A percentile compares a stretch with the other conserved stretches of the same genome.
These are phyloP conservation scores for Citeromyces hawaiiensis DNA, from an alignment of 1,139 yeast species.

Conservation along the genomic window DNA sequence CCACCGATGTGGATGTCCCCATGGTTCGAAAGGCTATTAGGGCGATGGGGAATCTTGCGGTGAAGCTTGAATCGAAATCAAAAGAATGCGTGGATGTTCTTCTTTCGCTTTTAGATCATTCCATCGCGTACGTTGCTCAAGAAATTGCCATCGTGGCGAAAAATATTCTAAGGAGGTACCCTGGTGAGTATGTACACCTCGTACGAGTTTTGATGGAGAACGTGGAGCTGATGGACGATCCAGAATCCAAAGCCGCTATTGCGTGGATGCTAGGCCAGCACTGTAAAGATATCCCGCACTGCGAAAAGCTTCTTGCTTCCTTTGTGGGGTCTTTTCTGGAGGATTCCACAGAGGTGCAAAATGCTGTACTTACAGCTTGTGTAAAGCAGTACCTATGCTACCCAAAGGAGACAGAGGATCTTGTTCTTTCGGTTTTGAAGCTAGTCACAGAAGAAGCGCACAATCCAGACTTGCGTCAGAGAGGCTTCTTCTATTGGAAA, in stretches of 20 bases:
- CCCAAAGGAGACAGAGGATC: slow-evolving; percentile 31
- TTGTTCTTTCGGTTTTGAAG: slow-evolving; percentile 48
- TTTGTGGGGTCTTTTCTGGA: slow-evolving; percentile 36
- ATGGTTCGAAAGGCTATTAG: slow-evolving; percentile 81
- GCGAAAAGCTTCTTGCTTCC: slow-evolving; percentile 31
- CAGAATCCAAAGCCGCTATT: slow-evolving; percentile 68
- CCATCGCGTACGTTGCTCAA: slow-evolving; percentile 65
- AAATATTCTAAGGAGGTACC: slow-evolving; percentile 68
- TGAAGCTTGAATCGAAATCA: slow-evolving; percentile 51
- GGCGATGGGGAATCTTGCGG: slow-evolving; percentile 82
- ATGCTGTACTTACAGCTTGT: slow-evolving; percentile 59
- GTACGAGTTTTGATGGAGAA: slow-evolving; percentile 26
- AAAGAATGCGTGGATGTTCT: slow-evolving; percentile 52
- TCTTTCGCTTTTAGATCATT: slow-evolving; percentile 46
- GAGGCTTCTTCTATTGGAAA: slow-evolving; percentile 84
- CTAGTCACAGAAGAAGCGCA: slow-evolving; percentile 65
- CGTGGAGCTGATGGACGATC: slow-evolving; percentile 47
- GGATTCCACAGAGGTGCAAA: slow-evolving; percentile 63
- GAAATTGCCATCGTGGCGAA: slow-evolving; percentile 69
- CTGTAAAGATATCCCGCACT: slow-evolving; percentile 33
- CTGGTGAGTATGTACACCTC: slow-evolving; percentile 30
- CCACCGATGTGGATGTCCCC: slow-evolving; percentile 73
- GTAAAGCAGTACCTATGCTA: slow-evolving; percentile 61
- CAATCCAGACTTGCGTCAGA: slow-evolving; percentile 74
- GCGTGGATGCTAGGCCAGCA: slow-evolving; percentile 81